Evolutionary conservation across 1,139 yeast genomes (phyloP).

Genomic region (Yamadazyma spencermartinsiae): DNA sequence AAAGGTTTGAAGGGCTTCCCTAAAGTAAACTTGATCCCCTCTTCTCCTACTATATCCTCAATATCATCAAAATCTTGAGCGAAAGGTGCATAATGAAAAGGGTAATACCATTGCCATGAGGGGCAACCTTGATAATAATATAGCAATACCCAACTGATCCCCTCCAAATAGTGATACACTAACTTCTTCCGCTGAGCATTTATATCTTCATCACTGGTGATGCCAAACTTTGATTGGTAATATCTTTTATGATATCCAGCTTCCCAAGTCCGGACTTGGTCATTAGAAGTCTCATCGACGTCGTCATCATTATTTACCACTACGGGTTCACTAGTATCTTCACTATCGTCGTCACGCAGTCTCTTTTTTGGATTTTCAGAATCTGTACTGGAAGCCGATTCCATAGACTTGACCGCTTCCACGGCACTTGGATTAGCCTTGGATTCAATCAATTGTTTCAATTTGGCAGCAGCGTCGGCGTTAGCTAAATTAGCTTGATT

Average conservation of each 20-base stretch:
- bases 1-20: constrained; percentile 90
- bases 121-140: constrained; percentile 98
- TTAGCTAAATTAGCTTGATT: constrained; percentile 78
- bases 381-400: background rate
- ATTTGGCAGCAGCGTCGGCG: constrained; percentile 64
- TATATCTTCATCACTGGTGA: constrained; percentile 55
- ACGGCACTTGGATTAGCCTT: constrained; percentile 37
- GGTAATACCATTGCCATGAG: constrained; percentile 98
- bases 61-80: constrained; percentile 80
- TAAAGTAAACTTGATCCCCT: constrained; percentile 60
- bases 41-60: constrained; percentile 41
- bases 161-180: constrained; percentile 80
- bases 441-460: constrained; percentile 47
- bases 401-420: constrained; percentile 21
- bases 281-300: constrained; percentile 34
- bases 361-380: constrained; percentile 13
- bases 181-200: constrained; percentile 57
- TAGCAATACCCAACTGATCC: constrained; percentile 90
- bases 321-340: constrained; percentile 22
- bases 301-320: constrained; percentile 20
- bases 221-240: constrained; percentile 72
- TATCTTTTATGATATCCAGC: constrained; percentile 86
- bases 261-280: constrained; percentile 74
- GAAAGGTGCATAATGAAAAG: constrained; percentile 97
- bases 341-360: constrained; percentile 20